Evolutionary conservation across 176 grass and related monocot species (phyloP).

Genomic region (Leersia perrieri): DNA sequence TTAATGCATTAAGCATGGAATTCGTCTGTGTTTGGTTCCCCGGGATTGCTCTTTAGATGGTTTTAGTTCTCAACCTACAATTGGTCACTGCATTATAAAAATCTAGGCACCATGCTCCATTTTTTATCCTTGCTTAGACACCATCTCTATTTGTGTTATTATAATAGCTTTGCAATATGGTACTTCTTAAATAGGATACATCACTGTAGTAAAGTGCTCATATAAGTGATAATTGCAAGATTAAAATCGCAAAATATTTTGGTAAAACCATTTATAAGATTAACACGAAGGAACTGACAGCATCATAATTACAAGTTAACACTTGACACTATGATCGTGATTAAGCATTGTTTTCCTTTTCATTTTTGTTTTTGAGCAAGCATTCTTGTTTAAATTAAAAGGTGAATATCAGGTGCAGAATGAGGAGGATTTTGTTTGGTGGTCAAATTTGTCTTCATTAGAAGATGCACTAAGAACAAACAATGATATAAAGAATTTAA

Average conservation of each 20-base stretch:
- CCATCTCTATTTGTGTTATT: too few species aligned
- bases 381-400: not conserved
- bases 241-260: not conserved
- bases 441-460: constrained; percentile 59
- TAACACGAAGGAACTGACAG: not conserved
- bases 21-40: not conserved
- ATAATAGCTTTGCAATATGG: not conserved
- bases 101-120: not conserved
- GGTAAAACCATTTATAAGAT: not conserved
- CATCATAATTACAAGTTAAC: not conserved
- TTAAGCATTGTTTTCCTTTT: not conserved
- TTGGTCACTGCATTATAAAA: not conserved
- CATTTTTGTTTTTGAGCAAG: not conserved
- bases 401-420: constrained; percentile 24
- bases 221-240: not conserved
- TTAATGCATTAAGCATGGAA: not conserved
- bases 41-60: not conserved
- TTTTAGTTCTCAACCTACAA: not conserved
- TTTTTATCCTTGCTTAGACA: not conserved
- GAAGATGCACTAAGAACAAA: not conserved
- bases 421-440: constrained; percentile 21
- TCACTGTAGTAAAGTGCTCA: not conserved
- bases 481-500: constrained; percentile 18
- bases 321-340: not conserved
- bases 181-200: not conserved